Conservation (phyloP, 768 basidiomycete genomes). For the Rhizopogon vinicolor region DNA sequence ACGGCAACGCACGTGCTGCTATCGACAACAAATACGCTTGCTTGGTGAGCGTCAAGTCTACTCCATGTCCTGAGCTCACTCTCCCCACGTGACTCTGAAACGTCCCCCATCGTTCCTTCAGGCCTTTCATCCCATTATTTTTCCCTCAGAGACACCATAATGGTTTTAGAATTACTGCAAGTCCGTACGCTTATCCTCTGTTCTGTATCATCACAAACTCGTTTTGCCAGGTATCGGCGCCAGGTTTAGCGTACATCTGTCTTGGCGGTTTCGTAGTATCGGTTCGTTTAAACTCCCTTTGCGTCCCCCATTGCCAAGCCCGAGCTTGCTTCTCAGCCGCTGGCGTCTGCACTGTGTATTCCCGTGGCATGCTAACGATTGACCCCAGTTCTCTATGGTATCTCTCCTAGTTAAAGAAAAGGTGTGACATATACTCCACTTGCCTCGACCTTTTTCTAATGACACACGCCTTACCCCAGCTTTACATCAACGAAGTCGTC, state of each 20-base stretch:
- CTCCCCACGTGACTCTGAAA: too few species aligned
- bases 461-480: slow-evolving; percentile 26
- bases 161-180: slow-evolving; percentile 18
- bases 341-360: neutral
- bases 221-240: slow-evolving; percentile 41
- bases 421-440: slow-evolving; percentile 31
- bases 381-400: slow-evolving; percentile 70
- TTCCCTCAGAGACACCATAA: neutral
- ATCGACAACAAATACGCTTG: too few species aligned
- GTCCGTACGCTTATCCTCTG: slow-evolving; percentile 14
- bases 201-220: slow-evolving; percentile 15
- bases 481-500: slow-evolving; percentile 93
- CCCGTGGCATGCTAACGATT: neutral
- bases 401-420: slow-evolving; percentile 82
- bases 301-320: neutral
- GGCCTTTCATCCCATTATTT: neutral
- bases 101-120: neutral
- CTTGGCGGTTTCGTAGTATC: slow-evolving; percentile 54
- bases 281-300: slow-evolving; percentile 22
- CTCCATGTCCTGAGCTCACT: neutral
- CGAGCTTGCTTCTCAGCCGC: too few species aligned
- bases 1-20: too few species aligned
- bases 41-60: too few species aligned
- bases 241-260: slow-evolving; percentile 56
- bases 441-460: neutral